Conservation (phyloP, 1,139 yeast genomes). For the Yamadazyma atmosphaerica region DNA sequence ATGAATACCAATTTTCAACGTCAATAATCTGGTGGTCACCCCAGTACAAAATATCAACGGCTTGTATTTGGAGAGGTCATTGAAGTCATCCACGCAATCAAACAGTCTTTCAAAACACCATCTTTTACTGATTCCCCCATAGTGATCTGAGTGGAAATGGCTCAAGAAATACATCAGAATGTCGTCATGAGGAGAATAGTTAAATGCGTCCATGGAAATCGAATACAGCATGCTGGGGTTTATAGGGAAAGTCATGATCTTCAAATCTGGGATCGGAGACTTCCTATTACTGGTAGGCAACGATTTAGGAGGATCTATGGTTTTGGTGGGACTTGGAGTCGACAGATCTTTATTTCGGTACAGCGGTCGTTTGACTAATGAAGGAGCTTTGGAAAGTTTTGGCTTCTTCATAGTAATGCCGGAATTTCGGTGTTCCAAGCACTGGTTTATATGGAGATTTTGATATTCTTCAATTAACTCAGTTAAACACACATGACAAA, state of each 20-base stretch:
- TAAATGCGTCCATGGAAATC: constrained; percentile 71
- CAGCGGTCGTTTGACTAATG: constrained; percentile 11
- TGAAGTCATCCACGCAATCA: constrained; percentile 27
- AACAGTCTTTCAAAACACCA: constrained; percentile 60
- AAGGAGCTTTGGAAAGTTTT: constrained; percentile 8
- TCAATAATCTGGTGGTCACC: constrained; percentile 61
- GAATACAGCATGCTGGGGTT: constrained; percentile 20
- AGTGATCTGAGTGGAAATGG: constrained; percentile 94
- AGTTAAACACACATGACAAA: constrained; percentile 17
- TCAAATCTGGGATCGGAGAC: constrained; percentile 54
- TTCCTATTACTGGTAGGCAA: constrained; percentile 17
- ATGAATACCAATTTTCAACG: constrained; percentile 54
- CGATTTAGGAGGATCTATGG: constrained; percentile 16
- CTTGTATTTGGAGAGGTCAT: constrained; percentile 42
- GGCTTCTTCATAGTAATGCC: constrained; percentile 4
- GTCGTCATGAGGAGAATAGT: constrained; percentile 46
- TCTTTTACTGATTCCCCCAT: constrained; percentile 75
- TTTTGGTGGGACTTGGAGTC: constrained; percentile 16
- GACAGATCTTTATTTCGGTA: constrained; percentile 16
- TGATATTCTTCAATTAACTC: constrained; percentile 8
- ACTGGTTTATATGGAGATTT: constrained; percentile 13
- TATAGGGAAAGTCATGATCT: constrained; percentile 47
- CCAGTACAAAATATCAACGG: constrained; percentile 65
- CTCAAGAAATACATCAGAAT: constrained; percentile 60
- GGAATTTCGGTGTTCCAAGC: constrained; percentile 8